Conservation (phyloP, 2,329 filamentous ascomycete species). For the Seiridium unicorne region DNA sequence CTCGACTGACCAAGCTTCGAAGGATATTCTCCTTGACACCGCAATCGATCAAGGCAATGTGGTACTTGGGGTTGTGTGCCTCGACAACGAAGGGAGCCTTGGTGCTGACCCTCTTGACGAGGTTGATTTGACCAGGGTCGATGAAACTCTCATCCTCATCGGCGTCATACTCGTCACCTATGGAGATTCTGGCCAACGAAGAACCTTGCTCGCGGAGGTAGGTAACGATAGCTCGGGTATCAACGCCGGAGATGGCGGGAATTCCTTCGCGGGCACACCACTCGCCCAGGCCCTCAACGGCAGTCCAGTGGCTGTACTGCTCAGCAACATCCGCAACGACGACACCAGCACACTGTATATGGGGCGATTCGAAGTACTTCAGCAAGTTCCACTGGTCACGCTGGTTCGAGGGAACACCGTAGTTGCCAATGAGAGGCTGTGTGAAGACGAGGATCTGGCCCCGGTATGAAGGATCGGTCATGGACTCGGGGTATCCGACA, state of each 20-base stretch:
- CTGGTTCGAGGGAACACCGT: conserved; percentile 85
- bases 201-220: conserved; percentile 95
- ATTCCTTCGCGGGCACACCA: conserved; percentile 98
- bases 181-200: conserved; percentile 88
- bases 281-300: conserved; percentile 85
- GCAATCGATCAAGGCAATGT: conserved; percentile 94
- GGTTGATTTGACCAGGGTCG: conserved; percentile 94
- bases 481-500: conserved; percentile 95
- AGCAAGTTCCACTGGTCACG: conserved; percentile 87
- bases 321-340: conserved; percentile 93
- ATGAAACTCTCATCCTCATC: conserved; percentile 96
- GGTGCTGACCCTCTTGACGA: conserved; percentile 94
- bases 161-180: conserved; percentile 97
- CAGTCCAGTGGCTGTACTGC: conserved; percentile 98
- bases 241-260: conserved; percentile 92
- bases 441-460: conserved; percentile 98
- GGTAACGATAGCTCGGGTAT: conserved; percentile 95
- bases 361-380: conserved; percentile 97
- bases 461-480: conserved; percentile 84
- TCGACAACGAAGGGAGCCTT: conserved; percentile 97
- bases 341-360: conserved; percentile 94
- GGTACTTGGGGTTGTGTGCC: conserved; percentile 77
- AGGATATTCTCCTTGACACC: conserved; percentile 99
- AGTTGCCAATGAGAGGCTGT: conserved; percentile 96
- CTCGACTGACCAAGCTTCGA: conserved; percentile 86